Evolutionary conservation across 768 basidiomycete species (phyloP).

Genomic region (Kwoniella botswanensis): DNA sequence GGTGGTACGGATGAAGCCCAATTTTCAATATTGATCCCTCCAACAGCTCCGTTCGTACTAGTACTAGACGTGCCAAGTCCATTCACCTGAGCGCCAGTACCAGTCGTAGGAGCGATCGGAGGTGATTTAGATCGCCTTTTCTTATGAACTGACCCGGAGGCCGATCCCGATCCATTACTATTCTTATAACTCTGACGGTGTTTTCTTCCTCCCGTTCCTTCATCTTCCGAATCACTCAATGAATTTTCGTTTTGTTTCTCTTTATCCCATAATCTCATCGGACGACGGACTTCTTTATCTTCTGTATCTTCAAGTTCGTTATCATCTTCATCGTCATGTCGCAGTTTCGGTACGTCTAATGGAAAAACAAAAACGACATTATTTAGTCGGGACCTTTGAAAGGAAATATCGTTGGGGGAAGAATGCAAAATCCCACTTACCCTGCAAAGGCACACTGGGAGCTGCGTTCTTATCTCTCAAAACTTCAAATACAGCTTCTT

Average conservation of each 20-base stretch:
- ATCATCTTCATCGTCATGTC: conserved; percentile 79
- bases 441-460: conserved; percentile 88
- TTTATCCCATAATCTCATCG: conserved; percentile 76
- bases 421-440: conserved; percentile 60
- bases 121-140: conserved; percentile 23
- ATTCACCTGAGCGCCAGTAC: background rate
- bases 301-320: conserved; percentile 77
- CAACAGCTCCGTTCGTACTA: background rate
- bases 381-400: background rate
- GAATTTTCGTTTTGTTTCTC: conserved; percentile 83
- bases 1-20: conserved; percentile 13
- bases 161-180: background rate
- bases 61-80: background rate
- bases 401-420: background rate
- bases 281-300: conserved; percentile 75
- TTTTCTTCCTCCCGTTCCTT: conserved; percentile 80
- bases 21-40: conserved; percentile 2
- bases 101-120: background rate
- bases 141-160: conserved; percentile 5
- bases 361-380: conserved; percentile 8
- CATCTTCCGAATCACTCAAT: conserved; percentile 96
- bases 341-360: conserved; percentile 79
- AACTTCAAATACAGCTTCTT: conserved; percentile 88
- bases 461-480: conserved; percentile 82
- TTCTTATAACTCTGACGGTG: conserved; percentile 55